Evolutionary conservation across 2,329 filamentous ascomycete species (phyloP).

Genomic region (Cryphonectria nitschkei): DNA sequence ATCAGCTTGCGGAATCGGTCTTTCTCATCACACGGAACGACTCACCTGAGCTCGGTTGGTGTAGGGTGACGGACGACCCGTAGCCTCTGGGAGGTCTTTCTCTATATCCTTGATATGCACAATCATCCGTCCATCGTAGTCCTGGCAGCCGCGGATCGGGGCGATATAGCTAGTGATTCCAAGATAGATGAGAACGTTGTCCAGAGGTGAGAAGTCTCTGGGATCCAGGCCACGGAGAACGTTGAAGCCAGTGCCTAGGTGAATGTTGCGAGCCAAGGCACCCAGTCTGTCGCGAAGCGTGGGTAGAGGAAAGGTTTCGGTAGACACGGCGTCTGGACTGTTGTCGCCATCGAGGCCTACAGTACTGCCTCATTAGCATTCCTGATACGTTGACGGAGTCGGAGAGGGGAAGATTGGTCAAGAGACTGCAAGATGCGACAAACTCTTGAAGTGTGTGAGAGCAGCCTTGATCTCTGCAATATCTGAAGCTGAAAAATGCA

Average conservation of each 20-base stretch:
- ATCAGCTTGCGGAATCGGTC: too few species aligned
- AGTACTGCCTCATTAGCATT: conserved; percentile 5
- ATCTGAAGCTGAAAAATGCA: conserved; percentile 30
- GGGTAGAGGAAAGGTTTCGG: conserved; percentile 33
- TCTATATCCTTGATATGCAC: conserved; percentile 33
- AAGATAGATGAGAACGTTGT: conserved; percentile 50
- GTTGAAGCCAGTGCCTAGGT: conserved; percentile 43
- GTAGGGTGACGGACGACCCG: conserved; percentile 1
- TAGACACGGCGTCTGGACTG: conserved; percentile 30
- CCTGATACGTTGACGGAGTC: background rate
- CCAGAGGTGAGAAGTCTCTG: conserved; percentile 44
- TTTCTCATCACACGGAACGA: too few species aligned
- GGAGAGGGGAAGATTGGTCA: too few species aligned
- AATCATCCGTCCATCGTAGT: conserved; percentile 36
- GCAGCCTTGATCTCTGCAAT: conserved; percentile 32
- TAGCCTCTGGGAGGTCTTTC: conserved; percentile 30
- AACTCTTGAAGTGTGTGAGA: conserved; percentile 33
- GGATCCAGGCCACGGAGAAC: conserved; percentile 49
- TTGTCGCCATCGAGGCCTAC: conserved; percentile 23
- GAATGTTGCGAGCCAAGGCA: conserved; percentile 29
- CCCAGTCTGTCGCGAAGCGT: conserved; percentile 29
- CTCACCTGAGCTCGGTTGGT: too few species aligned
- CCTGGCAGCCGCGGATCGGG: conserved; percentile 42
- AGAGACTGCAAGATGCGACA: background rate
- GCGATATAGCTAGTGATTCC: conserved; percentile 51